Evolutionary conservation across 345 rosid genomes (phyloP), one percentile per base, ranked within the genome.

Genomic region (Arabis hirsuta): DNA sequence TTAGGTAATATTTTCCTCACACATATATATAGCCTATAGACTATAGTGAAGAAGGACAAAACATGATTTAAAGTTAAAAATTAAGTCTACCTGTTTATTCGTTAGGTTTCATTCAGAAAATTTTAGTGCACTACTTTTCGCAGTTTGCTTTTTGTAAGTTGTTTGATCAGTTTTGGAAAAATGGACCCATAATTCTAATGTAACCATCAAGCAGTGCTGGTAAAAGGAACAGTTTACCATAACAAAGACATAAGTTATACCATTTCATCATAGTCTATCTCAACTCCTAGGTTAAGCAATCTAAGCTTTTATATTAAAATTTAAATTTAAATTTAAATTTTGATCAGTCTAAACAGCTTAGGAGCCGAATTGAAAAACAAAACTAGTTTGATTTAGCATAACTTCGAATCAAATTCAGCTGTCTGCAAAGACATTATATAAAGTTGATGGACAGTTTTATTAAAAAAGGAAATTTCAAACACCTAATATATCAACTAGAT

Each of bases 201-300:
- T 36, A 52, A 74, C 51, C 56, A 67, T 60, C 56, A 60, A 12
- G 48, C 36, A 58, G 69, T 67, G 62, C 43, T 43, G 2, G 63
- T 74, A 73, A 74, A 53, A 74, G 29, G 4, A 67, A 52, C 73
- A 43, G 56, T 59, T 74, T 51, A 67, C 68, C 78, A 52, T 11
- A 59, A 48, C 6, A 58, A 48, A 20, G 44, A 32, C 73, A 10
- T 12, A 22, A 4, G 48, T 32, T 59, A 12, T 60, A 67, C 54
- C 29, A 44, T 53, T 19, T 54, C 41, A 14, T 54, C 41, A 24
- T 24, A 31, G 31, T 73, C 57, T 19, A 14, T 44, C 32, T 63
- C 76, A 64, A 46, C 65, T 24, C 24, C 2, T 3, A 43, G 39
- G 27, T 63, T 69, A 70, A 34, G 62, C 55, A 71, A 45, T 62